Evolutionary conservation across 1,139 yeast genomes (phyloP).

Genomic region (Hyphopichia fennica): DNA sequence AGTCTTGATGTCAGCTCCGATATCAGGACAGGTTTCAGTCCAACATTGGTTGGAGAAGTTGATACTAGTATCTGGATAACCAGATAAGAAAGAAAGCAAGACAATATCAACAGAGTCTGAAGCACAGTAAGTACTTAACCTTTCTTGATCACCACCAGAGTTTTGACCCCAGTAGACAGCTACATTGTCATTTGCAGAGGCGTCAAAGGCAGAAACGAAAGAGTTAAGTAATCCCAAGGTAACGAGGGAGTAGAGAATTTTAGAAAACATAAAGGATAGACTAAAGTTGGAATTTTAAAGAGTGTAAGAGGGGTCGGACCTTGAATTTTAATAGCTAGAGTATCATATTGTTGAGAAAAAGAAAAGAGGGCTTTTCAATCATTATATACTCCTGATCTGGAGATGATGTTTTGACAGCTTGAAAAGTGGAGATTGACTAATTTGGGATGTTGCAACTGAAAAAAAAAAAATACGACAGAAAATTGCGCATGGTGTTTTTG

Average conservation of each 20-base stretch:
- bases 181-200: constrained; percentile 23
- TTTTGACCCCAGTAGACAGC: constrained; percentile 90
- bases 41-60: constrained; percentile 69
- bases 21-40: constrained; percentile 50
- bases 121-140: constrained; percentile 63
- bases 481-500: no score
- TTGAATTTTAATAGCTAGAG: no score
- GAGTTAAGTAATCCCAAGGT: constrained; percentile 2
- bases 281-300: neutral
- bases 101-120: constrained; percentile 66
- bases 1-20: constrained; percentile 66
- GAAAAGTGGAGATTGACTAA: no score
- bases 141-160: constrained; percentile 66
- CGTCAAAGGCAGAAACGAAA: constrained; percentile 11
- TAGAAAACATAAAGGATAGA: constrained; percentile 2
- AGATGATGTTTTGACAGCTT: no score
- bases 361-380: no score
- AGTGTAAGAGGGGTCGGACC: no score
- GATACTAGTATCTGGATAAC: constrained; percentile 50
- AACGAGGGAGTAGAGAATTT: constrained; percentile 1
- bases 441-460: no score
- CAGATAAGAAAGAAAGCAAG: constrained; percentile 62
- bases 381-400: no score
- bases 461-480: no score
- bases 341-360: no score